These are phyloP conservation scores for Strigomonas galati DNA, from an alignment of 208 protist genomes.

Conservation along the genomic window DNA sequence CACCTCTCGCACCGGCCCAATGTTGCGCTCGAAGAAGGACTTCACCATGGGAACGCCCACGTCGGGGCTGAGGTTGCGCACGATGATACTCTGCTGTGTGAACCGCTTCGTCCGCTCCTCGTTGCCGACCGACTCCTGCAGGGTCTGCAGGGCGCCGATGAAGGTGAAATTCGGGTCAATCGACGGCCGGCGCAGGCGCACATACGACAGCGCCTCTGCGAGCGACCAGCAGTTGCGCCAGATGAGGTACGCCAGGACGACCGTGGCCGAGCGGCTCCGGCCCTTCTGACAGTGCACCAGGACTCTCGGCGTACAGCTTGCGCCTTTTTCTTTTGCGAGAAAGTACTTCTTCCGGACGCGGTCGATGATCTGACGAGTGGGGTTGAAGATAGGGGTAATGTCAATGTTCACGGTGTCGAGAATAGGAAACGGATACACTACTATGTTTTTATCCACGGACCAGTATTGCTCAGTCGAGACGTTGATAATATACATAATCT, in stretches of 20 bases:
- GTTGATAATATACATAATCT: conserved; percentile 81
- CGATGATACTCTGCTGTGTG: conserved; percentile 47
- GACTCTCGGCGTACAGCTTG: conserved; percentile 29
- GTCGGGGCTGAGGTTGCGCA: conserved; percentile 25
- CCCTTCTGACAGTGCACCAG: conserved; percentile 88
- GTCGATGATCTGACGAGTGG: conserved; percentile 57
- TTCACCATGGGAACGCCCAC: conserved; percentile 25
- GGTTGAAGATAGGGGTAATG: conserved; percentile 55
- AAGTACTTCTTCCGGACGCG: conserved; percentile 48
- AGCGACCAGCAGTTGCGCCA: conserved; percentile 80
- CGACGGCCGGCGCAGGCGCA: conserved; percentile 41
- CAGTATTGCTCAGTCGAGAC: conserved; percentile 86
- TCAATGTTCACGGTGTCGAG: conserved; percentile 59
- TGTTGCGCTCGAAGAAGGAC: conserved; percentile 58
- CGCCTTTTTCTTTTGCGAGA: conserved; percentile 15
- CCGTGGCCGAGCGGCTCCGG: conserved; percentile 73
- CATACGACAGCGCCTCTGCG: conserved; percentile 76
- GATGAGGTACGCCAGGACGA: conserved; percentile 85
- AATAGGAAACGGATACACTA: conserved; percentile 65
- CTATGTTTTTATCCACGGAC: conserved; percentile 54
- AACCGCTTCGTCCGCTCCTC: conserved; percentile 46
- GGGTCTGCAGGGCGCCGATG: conserved; percentile 60
- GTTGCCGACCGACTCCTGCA: conserved; percentile 55
- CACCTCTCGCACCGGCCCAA: conserved; percentile 70
- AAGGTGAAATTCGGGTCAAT: conserved; percentile 85